Conservation (phyloP, 164 flowering plant genomes). For the Buxus sempervirens region DNA sequence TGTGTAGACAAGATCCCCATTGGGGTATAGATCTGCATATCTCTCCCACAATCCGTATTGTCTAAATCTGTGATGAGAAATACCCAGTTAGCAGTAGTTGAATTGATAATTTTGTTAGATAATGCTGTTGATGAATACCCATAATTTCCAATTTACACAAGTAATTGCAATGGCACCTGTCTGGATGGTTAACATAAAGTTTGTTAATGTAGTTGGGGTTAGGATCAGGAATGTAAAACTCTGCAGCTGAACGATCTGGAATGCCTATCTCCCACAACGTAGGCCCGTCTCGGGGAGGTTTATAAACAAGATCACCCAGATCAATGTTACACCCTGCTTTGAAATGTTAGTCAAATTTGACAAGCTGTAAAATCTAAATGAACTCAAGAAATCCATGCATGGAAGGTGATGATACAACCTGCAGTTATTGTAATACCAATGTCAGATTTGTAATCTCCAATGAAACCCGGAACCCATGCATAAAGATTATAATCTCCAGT, state of each 20-base stretch:
- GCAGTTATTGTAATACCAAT: constrained; percentile 4
- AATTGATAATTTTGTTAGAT: no score
- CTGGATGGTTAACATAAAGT: constrained; percentile 21
- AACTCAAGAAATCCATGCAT: not conserved
- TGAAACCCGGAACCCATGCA: constrained; percentile 21
- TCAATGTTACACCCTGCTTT: constrained; percentile 30
- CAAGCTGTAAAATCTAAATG: not conserved
- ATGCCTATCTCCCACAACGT: no score
- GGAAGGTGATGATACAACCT: constrained; percentile 3
- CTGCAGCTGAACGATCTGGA: no score
- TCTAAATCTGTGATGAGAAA: constrained; percentile 40
- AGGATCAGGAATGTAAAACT: constrained; percentile 51
- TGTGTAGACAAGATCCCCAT: constrained; percentile 37
- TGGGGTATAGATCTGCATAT: constrained; percentile 42
- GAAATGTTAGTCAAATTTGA: not conserved
- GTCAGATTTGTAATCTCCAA: constrained; percentile 18
- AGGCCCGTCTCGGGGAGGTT: constrained; percentile 50
- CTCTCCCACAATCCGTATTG: constrained; percentile 69
- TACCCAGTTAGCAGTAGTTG: no score
- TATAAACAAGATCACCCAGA: constrained; percentile 28
- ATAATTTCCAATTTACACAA: no score
- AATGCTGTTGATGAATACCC: no score
- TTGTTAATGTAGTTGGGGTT: constrained; percentile 31
- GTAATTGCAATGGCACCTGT: constrained; percentile 31
- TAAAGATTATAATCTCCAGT: constrained; percentile 65